Percentiles rank a stretch among this genome's conserved stretches.
Evolutionary conservation across 2,329 filamentous ascomycete species (phyloP).

Genomic region (Aspergillus intermedius): DNA sequence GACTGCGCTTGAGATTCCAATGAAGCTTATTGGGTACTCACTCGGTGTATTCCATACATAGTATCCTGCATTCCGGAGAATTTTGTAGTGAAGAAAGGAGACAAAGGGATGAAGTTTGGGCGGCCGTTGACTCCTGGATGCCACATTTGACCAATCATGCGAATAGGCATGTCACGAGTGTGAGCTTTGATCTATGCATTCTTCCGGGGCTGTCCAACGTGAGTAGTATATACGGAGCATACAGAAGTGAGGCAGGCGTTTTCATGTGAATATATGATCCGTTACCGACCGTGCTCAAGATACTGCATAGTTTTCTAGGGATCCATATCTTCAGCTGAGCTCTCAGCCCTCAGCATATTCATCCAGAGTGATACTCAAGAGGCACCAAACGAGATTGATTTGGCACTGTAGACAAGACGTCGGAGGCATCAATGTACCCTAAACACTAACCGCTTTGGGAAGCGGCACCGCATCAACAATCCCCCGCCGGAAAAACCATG

Average conservation of each 20-base stretch:
- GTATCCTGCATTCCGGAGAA: not conserved
- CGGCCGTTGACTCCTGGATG: not conserved
- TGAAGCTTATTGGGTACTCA: not conserved
- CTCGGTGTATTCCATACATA: not conserved
- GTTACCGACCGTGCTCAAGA: too few relatives aligned
- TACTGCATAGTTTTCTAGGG: too few relatives aligned
- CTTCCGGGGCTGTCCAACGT: not conserved
- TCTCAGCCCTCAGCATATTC: too few relatives aligned
- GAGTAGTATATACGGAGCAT: too few relatives aligned
- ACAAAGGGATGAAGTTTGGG: not conserved
- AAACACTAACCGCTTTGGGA: not conserved
- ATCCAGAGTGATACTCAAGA: too few relatives aligned
- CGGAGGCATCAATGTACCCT: not conserved
- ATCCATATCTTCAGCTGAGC: too few relatives aligned
- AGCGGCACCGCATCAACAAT: constrained; percentile 17
- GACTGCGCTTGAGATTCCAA: too few relatives aligned
- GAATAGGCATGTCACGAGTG: not conserved
- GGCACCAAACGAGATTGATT: too few relatives aligned
- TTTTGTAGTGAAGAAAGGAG: not conserved
- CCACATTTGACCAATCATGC: not conserved
- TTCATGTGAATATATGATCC: too few relatives aligned
- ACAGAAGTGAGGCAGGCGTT: too few relatives aligned
- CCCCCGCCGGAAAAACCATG: constrained; percentile 10
- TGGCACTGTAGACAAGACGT: too few relatives aligned
- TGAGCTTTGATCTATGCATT: not conserved